Evolutionary conservation across 331 rosid species (phyloP).

Genomic region (Pyrus hybrid): DNA sequence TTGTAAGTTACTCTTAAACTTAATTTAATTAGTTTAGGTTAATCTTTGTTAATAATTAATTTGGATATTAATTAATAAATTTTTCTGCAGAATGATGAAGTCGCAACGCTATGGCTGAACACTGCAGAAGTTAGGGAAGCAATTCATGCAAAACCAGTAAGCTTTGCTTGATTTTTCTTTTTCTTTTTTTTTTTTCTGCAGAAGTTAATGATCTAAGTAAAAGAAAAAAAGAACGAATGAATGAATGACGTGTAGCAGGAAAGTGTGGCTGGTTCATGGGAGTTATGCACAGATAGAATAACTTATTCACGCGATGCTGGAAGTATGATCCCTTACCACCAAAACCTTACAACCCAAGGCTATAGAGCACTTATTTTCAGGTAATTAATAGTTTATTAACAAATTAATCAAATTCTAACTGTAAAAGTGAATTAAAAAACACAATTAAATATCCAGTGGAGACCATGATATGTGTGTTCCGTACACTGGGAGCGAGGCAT

Average conservation of each 20-base stretch:
- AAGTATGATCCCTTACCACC: conserved; percentile 48
- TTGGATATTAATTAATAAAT: not conserved
- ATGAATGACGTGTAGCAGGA: conserved; percentile 8
- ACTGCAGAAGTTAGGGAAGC: conserved; percentile 34
- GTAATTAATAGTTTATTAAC: not conserved
- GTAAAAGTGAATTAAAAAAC: too few species aligned
- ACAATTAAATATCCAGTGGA: conserved; percentile 20
- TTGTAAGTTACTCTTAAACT: conserved; percentile 13
- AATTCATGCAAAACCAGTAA: conserved; percentile 40
- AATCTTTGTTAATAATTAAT: not conserved
- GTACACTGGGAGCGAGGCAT: conserved; percentile 42
- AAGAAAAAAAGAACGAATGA: not conserved
- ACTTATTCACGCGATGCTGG: conserved; percentile 20
- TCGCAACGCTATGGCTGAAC: conserved; percentile 40
- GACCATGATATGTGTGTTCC: conserved; percentile 62
- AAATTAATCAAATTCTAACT: not conserved
- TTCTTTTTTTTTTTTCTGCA: not conserved
- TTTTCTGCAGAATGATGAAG: conserved; percentile 26
- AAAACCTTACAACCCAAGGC: conserved; percentile 31
- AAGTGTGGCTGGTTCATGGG: conserved; percentile 38
- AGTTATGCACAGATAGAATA: conserved; percentile 28
- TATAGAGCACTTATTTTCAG: conserved; percentile 38
- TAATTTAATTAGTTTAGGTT: not conserved
- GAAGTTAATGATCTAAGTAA: not conserved
- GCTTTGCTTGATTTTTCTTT: not conserved